Conservation (phyloP, 2,329 filamentous ascomycete species). For the Penicillium sp. region DNA sequence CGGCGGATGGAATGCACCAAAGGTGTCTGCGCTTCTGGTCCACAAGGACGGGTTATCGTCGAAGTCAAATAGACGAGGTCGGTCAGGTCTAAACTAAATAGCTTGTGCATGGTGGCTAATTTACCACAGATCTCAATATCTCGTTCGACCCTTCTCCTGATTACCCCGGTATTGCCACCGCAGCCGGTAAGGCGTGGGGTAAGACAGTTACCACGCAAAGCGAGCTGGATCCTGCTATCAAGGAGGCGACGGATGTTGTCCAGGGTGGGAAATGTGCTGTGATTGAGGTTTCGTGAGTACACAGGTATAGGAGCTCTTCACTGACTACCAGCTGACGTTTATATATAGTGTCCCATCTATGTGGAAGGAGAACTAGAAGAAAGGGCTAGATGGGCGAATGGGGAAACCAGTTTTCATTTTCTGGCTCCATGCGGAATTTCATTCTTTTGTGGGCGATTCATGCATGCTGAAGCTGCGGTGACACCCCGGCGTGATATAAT, state of each 20-base stretch:
- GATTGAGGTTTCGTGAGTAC: conserved; percentile 48
- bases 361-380: conserved; percentile 16
- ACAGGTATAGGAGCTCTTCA: no score
- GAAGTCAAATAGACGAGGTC: conserved; percentile 49
- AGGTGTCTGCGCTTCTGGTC: conserved; percentile 58
- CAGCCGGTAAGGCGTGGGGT: conserved; percentile 56
- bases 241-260: conserved; percentile 57
- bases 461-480: not conserved
- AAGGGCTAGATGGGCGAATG: not conserved
- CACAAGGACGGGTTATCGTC: conserved; percentile 61
- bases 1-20: conserved; percentile 60
- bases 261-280: conserved; percentile 56
- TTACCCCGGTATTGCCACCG: conserved; percentile 64
- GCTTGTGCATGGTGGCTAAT: not conserved
- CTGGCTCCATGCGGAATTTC: not conserved
- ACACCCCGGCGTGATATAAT: not conserved
- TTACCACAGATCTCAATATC: conserved; percentile 59
- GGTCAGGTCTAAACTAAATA: not conserved
- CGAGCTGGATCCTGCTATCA: conserved; percentile 54
- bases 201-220: conserved; percentile 53
- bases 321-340: not conserved
- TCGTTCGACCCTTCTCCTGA: conserved; percentile 62
- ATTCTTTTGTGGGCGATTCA: not conserved
- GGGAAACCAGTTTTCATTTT: not conserved
- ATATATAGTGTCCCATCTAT: conserved; percentile 18